Conservation (phyloP, 345 rosid species). For the Salix arbutifolia region DNA sequence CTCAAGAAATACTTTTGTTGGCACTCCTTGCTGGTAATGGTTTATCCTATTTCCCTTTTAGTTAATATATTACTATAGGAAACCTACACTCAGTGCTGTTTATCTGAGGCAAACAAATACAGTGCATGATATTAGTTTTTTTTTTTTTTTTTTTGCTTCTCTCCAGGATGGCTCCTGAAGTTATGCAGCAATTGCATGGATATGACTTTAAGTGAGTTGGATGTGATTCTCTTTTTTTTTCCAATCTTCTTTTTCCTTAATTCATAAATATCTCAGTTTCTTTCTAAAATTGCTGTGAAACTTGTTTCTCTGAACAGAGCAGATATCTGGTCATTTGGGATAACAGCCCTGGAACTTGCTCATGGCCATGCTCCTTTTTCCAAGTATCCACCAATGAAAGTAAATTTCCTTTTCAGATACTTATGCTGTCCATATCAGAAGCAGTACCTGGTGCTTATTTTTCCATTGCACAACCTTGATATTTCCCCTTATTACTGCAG, state of each 20-base stretch:
- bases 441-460: constrained; percentile 6
- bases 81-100: neutral
- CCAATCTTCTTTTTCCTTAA: neutral
- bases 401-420: constrained; percentile 32
- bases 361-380: constrained; percentile 99
- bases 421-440: constrained; percentile 6
- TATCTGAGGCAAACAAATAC: neutral
- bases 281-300: constrained; percentile 9
- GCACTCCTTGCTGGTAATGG: constrained; percentile 96
- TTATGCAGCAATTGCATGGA: constrained; percentile 98
- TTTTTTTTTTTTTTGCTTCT: constrained; percentile 8
- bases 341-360: constrained; percentile 97
- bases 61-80: neutral
- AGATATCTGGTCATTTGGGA: constrained; percentile 97
- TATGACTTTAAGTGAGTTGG: constrained; percentile 94
- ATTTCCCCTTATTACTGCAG: constrained; percentile 34
- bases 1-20: constrained; percentile 94
- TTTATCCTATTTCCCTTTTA: neutral
- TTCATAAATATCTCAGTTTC: neutral
- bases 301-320: constrained; percentile 60
- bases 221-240: constrained; percentile 13
- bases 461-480: constrained; percentile 14
- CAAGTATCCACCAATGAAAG: constrained; percentile 99
- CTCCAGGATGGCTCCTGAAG: constrained; percentile 99
- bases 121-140: neutral